Conservation (phyloP, 495 filamentous ascomycete genomes). For the Sordaria brevicollis region DNA sequence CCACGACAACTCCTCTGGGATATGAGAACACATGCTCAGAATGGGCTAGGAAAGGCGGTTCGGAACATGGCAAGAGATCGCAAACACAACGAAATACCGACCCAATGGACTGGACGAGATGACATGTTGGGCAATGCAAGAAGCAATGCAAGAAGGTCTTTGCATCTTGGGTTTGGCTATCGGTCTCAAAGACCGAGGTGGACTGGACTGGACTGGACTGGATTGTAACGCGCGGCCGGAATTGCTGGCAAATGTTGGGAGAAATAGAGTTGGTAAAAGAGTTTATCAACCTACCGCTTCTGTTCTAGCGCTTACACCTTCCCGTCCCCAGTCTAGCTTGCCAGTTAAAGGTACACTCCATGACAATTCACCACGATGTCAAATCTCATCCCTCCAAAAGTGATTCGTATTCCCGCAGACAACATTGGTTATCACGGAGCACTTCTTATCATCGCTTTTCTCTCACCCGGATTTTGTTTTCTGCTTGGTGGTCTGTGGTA, state of each 20-base stretch:
- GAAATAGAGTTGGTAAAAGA: background rate
- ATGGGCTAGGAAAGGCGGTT: background rate
- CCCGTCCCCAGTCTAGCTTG: background rate
- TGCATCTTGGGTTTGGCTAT: background rate
- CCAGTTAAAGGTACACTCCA: background rate
- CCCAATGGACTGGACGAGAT: background rate
- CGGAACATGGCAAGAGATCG: background rate
- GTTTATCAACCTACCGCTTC: background rate
- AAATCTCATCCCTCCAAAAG: background rate
- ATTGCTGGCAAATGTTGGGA: no score
- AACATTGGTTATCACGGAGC: background rate
- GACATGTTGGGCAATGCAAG: background rate
- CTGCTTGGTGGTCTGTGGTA: background rate
- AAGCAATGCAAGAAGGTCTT: no score
- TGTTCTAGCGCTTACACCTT: background rate
- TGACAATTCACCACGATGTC: no score
- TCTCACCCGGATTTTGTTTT: no score
- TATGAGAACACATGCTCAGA: background rate
- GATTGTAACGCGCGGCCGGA: background rate
- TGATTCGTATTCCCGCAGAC: background rate
- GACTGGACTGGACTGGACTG: no score
- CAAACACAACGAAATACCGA: no score
- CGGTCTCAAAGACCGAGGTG: background rate
- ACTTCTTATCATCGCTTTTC: no score
- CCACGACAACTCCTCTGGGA: background rate